phyloP scores from a whole-genome alignment of 768 basidiomycete species.

The Multifurca ochricompacta region DNA sequence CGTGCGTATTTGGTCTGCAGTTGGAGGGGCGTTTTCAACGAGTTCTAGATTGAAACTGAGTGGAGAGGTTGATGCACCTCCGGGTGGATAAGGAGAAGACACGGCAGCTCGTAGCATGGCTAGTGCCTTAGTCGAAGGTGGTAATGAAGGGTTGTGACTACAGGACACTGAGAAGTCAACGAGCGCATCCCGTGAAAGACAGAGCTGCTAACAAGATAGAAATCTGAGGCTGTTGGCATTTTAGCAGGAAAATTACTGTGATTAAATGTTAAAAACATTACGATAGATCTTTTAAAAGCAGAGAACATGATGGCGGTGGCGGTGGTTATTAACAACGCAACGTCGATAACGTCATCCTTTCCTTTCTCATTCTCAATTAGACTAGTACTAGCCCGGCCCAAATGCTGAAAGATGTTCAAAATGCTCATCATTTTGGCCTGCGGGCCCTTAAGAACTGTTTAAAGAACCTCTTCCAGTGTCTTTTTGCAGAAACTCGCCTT shows the following conservation, averaged over 20 bases:
- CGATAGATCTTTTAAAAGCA: conserved; percentile 17
- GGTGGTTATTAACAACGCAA: no score
- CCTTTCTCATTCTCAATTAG: no score
- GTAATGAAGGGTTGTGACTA: conserved; percentile 61
- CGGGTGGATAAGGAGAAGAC: conserved; percentile 54
- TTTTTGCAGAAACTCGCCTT: neutral
- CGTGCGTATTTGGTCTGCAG: conserved; percentile 55
- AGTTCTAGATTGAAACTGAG: conserved; percentile 68
- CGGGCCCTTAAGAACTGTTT: neutral
- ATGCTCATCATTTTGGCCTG: neutral
- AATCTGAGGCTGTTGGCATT: conserved; percentile 10
- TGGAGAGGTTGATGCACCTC: conserved; percentile 38
- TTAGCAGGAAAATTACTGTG: neutral
- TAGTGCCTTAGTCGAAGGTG: conserved; percentile 56
- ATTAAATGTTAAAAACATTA: conserved; percentile 16
- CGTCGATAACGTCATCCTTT: no score
- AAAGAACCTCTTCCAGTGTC: neutral
- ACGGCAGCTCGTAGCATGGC: conserved; percentile 50
- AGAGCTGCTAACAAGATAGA: conserved; percentile 18
- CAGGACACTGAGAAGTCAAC: neutral
- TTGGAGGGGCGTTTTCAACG: conserved; percentile 56
- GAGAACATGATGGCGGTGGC: conserved; percentile 11
- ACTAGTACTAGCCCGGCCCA: no score
- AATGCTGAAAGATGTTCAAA: neutral
- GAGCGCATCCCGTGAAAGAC: neutral